Evolutionary conservation across 495 filamentous ascomycete species (phyloP).

Genomic region (Endocarpon pusillum): DNA sequence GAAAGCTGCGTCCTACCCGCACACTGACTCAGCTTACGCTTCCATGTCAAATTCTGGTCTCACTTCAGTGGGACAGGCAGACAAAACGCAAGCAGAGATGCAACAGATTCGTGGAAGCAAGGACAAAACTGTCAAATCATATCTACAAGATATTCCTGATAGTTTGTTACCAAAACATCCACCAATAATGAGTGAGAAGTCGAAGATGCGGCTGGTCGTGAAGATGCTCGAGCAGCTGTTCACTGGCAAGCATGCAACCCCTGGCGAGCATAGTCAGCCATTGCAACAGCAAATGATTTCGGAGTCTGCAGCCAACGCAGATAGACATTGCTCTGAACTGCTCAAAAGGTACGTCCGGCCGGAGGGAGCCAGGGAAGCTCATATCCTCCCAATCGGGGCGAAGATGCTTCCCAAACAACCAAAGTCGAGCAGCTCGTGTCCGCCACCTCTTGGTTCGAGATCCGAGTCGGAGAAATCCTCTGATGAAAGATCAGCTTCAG

Average conservation of each 20-base stretch:
- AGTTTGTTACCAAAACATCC: constrained; percentile 35
- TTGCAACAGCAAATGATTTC: constrained; percentile 39
- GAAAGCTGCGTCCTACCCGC: constrained; percentile 20
- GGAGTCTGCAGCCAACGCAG: constrained; percentile 22
- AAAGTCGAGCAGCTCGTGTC: no score
- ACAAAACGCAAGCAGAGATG: background rate
- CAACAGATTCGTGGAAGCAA: constrained; percentile 11
- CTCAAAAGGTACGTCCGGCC: constrained; percentile 10
- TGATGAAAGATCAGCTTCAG: constrained; percentile 8
- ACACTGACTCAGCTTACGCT: constrained; percentile 58
- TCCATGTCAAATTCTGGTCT: constrained; percentile 45
- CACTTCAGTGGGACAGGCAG: constrained; percentile 5
- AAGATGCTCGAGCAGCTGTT: constrained; percentile 59
- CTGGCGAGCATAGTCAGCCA: constrained; percentile 23
- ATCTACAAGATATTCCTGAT: constrained; percentile 43
- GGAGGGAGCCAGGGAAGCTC: constrained; percentile 33
- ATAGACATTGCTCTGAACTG: constrained; percentile 15
- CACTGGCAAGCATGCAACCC: constrained; percentile 41
- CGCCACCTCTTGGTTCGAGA: no score
- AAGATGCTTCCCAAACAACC: constrained; percentile 1
- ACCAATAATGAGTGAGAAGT: constrained; percentile 39
- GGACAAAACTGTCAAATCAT: constrained; percentile 38
- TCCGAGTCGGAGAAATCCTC: no score
- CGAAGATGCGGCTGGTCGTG: constrained; percentile 56
- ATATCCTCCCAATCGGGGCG: constrained; percentile 19